These are phyloP conservation scores for Chrysopogon serrulatus DNA, from an alignment of 176 grass and related monocot genomes.

Conservation along the genomic window DNA sequence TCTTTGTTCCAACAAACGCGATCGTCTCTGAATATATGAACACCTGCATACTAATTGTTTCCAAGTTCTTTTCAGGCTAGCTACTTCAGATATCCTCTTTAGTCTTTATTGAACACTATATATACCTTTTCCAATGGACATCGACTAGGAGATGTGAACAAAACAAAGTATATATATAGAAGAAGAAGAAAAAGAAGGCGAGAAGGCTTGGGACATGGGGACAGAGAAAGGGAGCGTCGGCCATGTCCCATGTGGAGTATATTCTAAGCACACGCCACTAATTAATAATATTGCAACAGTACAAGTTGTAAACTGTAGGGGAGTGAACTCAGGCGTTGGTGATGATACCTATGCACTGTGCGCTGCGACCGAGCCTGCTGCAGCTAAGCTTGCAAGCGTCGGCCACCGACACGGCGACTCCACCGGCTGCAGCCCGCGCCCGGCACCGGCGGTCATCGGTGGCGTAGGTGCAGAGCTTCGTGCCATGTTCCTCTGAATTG, in stretches of 20 bases:
- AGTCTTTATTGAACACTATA: background rate
- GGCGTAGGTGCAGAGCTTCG: background rate
- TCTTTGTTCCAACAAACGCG: background rate
- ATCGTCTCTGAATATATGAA: background rate
- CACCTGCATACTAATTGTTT: background rate
- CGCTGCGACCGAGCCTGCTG: background rate
- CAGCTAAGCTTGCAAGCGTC: constrained; percentile 15
- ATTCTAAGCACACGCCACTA: constrained; percentile 4
- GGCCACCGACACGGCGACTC: constrained; percentile 52
- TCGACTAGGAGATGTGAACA: background rate
- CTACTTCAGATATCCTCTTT: background rate
- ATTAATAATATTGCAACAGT: background rate
- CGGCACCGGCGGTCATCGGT: constrained; percentile 11
- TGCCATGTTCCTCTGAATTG: background rate
- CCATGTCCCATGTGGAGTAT: constrained; percentile 20
- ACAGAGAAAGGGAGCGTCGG: constrained; percentile 32
- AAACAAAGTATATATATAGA: background rate
- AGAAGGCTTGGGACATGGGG: background rate
- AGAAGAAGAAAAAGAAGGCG: background rate
- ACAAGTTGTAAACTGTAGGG: background rate
- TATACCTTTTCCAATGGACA: background rate
- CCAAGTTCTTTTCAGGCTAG: background rate
- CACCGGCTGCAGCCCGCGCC: constrained; percentile 19
- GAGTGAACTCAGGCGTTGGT: constrained; percentile 28
- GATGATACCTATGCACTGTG: constrained; percentile 4